Evolutionary conservation across 2,329 filamentous ascomycete genomes (phyloP), one percentile per base, ranked within the genome.

Genomic region (Fusarium sp.): DNA sequence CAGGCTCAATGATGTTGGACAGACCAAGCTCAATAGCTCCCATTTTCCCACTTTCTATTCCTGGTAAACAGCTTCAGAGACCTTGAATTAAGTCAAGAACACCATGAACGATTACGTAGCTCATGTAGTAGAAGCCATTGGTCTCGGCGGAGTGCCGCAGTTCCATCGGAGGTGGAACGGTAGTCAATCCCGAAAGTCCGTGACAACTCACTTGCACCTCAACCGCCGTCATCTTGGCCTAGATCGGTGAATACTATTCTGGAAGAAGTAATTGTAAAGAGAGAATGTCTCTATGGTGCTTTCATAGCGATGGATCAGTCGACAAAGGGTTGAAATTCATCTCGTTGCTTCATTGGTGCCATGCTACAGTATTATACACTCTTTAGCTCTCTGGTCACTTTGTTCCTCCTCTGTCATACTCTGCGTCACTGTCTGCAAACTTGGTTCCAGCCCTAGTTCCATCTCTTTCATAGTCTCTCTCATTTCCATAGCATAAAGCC

Each of bases 401-500:
- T 30, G 13, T 20, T 27, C 8, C 3, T 23, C 21, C 8, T 28
- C 46, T 2, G 16, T 21, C 2, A 12, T 2, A 12, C 5, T 27
- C 13, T 48, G 30, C 1, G 5, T 20, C 4, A 27, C 10, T 8
- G 12, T 9, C 7, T 42, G 20, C 8, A 20, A 18, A 30, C 4
- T 37, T 13, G 20, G 9, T 1, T 30, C 28, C 10, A 34, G 10
- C 11, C 12, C 21, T 3, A 21, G 6, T 27, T 43, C 6, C 0
- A 13, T 7, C 1, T 60, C 41, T 2, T 45, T 8, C 10, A 6
- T 21, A 3, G 56, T 55, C 34, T 66, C 64, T 27, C 32, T 40
- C 12, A 37, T 56, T 12, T 68, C 64, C 60, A 73, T 56, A 3
- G 32, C 42, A 18, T 72, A 34, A 1, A 73, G 56, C 2, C 59